Percentiles rank a stretch among this genome's conserved stretches.
These are phyloP conservation scores for Oleoguttula mirabilis DNA, from an alignment of 495 filamentous ascomycete species.

Conservation along the genomic window DNA sequence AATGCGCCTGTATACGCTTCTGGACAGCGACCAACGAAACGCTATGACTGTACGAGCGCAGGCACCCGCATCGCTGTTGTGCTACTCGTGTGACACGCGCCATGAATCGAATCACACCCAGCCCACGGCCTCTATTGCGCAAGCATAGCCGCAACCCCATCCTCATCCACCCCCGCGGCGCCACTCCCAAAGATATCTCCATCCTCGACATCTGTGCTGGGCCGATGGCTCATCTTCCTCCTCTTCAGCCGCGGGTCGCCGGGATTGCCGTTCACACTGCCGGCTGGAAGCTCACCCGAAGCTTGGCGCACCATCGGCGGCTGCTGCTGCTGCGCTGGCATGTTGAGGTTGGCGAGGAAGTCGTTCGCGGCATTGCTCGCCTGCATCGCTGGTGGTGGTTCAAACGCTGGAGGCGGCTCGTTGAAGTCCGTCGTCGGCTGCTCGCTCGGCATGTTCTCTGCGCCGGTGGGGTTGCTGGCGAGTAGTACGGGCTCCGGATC, in stretches of 20 bases:
- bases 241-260: conserved; percentile 42
- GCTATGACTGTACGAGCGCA: too few relatives aligned
- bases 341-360: neutral
- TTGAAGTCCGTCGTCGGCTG: conserved; percentile 3
- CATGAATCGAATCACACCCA: too few relatives aligned
- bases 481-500: too few relatives aligned
- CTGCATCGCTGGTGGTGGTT: conserved; percentile 10
- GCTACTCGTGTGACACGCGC: too few relatives aligned
- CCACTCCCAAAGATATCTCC: conserved; percentile 8
- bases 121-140: too few relatives aligned
- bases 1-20: too few relatives aligned
- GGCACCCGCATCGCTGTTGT: too few relatives aligned
- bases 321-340: too few relatives aligned
- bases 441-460: conserved; percentile 10
- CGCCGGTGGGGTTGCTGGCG: conserved; percentile 17
- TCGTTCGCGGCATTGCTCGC: neutral
- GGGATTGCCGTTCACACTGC: neutral
- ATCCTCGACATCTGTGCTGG: neutral
- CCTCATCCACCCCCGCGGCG: conserved; percentile 17
- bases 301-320: conserved; percentile 5
- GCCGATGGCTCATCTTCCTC: conserved; percentile 39
- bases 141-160: conserved; percentile 16
- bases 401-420: conserved; percentile 12
- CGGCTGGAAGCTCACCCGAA: conserved; percentile 3
- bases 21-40: too few relatives aligned